Evolutionary conservation across 164 flowering plant species (phyloP).

Genomic region (Euptelea pleiosperma): DNA sequence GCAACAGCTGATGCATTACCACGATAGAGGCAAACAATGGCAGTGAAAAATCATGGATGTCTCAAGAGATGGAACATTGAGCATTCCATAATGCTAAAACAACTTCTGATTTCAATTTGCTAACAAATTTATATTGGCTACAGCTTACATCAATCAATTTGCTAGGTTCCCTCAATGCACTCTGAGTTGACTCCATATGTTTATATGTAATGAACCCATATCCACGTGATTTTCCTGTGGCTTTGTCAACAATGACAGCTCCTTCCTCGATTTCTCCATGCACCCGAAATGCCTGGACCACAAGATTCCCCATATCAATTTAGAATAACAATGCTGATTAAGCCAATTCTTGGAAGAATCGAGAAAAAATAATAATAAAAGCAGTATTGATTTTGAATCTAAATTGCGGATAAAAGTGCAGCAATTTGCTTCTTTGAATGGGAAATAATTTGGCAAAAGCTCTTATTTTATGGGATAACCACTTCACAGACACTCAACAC

Average conservation of each 20-base stretch:
- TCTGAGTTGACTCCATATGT: constrained; percentile 63
- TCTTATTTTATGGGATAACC: constrained; percentile 10
- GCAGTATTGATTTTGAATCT: not conserved
- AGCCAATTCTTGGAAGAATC: not conserved
- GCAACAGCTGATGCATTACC: not conserved
- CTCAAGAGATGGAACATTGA: not conserved
- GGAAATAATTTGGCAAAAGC: not conserved
- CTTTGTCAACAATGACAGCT: constrained; percentile 70
- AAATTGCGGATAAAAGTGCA: too few species aligned
- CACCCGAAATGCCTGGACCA: constrained; percentile 49
- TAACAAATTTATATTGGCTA: constrained; percentile 1
- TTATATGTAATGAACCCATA: constrained; percentile 74
- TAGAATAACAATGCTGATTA: constrained; percentile 2
- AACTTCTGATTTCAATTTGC: not conserved
- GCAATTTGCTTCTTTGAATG: constrained; percentile 4
- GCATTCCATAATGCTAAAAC: not conserved
- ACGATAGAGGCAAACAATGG: not conserved
- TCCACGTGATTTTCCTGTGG: constrained; percentile 69
- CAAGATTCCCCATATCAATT: constrained; percentile 11
- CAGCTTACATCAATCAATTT: constrained; percentile 65
- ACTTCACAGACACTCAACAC: constrained; percentile 22
- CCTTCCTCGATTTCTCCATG: constrained; percentile 88
- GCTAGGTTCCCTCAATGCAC: constrained; percentile 59
- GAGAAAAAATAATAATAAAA: not conserved
- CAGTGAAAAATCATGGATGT: not conserved